Conservation (phyloP, 192 early-diverging fungal species). For the Gonapodya sp. region DNA sequence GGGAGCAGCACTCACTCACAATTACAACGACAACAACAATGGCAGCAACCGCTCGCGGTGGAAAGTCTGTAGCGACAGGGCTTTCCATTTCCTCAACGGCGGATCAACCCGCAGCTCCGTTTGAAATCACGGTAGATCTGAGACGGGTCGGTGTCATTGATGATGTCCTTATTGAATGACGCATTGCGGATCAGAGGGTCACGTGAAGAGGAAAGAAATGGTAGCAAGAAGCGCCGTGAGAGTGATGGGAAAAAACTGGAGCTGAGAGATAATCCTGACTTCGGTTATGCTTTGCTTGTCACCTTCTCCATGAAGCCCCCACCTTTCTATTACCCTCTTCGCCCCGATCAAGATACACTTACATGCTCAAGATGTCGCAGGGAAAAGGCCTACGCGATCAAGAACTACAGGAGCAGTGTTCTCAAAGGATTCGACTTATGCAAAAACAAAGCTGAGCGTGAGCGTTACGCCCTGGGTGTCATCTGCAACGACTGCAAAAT, state of each 20-base stretch:
- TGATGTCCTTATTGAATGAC: not conserved
- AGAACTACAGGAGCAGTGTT: not conserved
- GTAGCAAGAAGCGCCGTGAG: not conserved
- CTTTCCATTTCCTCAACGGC: not conserved
- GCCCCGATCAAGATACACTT: not conserved
- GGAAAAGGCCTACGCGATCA: not conserved
- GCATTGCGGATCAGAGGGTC: not conserved
- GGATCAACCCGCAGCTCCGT: not conserved
- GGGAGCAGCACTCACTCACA: too few relatives aligned
- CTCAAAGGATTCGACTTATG: not conserved
- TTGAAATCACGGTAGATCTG: not conserved
- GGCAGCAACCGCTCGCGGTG: not conserved
- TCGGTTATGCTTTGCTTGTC: not conserved
- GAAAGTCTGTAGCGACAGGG: not conserved
- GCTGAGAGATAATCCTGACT: not conserved
- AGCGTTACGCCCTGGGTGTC: not conserved
- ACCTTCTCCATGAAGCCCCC: not conserved
- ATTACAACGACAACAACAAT: too few relatives aligned
- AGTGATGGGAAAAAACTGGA: not conserved
- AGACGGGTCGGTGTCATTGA: not conserved
- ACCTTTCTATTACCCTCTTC: not conserved
- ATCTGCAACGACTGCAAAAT: not conserved
- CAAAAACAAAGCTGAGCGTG: not conserved
- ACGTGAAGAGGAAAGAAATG: not conserved
- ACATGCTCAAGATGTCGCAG: not conserved